Conservation (phyloP, 1,284 basidiomycete genomes). For the Tilletia walkeri region DNA sequence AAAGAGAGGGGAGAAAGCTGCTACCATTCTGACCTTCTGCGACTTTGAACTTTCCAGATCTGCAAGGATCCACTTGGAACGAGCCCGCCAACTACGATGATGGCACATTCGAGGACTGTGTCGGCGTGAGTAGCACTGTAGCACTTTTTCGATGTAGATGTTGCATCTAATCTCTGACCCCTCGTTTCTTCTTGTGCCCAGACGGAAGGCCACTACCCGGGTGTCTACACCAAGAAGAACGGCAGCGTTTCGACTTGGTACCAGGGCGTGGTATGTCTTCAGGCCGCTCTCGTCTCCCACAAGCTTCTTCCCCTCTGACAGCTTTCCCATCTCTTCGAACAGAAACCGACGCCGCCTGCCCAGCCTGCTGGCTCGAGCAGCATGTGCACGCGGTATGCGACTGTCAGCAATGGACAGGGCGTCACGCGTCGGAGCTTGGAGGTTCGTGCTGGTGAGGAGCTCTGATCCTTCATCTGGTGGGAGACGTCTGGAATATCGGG, state of each 20-base stretch:
- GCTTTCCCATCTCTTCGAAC: no score
- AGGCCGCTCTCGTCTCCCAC: background rate
- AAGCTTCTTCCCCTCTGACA: background rate
- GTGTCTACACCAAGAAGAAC: slow-evolving; percentile 37
- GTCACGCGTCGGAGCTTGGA: slow-evolving; percentile 24
- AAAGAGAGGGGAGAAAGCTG: no score
- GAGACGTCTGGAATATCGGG: no score
- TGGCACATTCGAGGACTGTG: slow-evolving; percentile 20
- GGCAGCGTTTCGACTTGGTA: slow-evolving; percentile 35
- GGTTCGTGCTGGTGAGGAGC: no score
- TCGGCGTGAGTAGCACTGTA: background rate
- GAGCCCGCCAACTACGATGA: slow-evolving; percentile 47
- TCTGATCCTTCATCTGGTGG: no score
- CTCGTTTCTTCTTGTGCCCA: no score
- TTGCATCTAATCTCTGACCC: no score
- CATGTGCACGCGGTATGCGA: slow-evolving; percentile 41
- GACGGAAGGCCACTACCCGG: slow-evolving; percentile 41
- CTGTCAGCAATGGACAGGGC: slow-evolving; percentile 37
- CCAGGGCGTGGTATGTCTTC: slow-evolving; percentile 29
- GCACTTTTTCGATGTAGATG: no score
- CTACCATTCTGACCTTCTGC: no score
- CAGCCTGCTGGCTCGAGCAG: slow-evolving; percentile 34
- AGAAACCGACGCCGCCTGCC: slow-evolving; percentile 32
- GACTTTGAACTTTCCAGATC: slow-evolving; percentile 18
- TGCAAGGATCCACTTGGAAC: slow-evolving; percentile 48